Evolutionary conservation across 495 filamentous ascomycete species (phyloP).

Genomic region (Astrocystis sublimbata): DNA sequence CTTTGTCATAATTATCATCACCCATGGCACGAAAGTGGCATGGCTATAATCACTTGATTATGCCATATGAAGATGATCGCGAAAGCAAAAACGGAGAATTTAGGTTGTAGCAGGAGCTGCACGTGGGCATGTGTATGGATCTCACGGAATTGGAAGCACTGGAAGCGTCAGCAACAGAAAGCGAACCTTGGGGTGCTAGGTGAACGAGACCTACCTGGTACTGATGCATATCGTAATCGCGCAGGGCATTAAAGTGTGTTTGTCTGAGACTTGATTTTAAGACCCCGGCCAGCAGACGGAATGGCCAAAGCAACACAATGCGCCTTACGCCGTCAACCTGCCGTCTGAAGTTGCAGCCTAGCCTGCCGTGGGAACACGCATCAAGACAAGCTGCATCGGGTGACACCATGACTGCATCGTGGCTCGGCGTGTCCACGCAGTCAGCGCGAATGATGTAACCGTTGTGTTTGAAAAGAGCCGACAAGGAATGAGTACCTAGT

Average conservation of each 20-base stretch:
- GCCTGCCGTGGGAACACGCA: constrained; percentile 14
- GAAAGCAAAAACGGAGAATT: constrained; percentile 7
- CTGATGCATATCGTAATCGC: background rate
- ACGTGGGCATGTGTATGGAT: background rate
- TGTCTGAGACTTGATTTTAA: background rate
- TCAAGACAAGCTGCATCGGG: background rate
- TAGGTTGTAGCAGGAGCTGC: background rate
- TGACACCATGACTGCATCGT: constrained; percentile 9
- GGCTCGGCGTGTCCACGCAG: constrained; percentile 14
- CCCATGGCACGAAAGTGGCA: constrained; percentile 27
- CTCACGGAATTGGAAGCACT: background rate
- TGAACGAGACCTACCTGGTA: background rate
- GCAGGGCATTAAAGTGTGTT: background rate
- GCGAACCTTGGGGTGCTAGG: background rate
- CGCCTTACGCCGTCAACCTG: constrained; percentile 12
- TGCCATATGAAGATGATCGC: constrained; percentile 3
- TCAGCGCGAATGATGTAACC: constrained; percentile 15
- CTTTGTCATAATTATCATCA: constrained; percentile 47
- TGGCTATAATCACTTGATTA: constrained; percentile 16
- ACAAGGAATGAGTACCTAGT: background rate
- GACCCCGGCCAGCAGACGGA: background rate
- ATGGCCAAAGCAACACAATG: constrained; percentile 1
- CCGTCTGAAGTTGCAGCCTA: constrained; percentile 22
- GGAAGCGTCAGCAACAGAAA: too few relatives aligned
- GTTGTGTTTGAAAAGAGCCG: background rate